Percentiles rank a stretch among this genome's conserved stretches.
These are phyloP conservation scores for Fusarium sterilihyphosum DNA, from an alignment of 2,329 filamentous ascomycete species.

Conservation along the genomic window DNA sequence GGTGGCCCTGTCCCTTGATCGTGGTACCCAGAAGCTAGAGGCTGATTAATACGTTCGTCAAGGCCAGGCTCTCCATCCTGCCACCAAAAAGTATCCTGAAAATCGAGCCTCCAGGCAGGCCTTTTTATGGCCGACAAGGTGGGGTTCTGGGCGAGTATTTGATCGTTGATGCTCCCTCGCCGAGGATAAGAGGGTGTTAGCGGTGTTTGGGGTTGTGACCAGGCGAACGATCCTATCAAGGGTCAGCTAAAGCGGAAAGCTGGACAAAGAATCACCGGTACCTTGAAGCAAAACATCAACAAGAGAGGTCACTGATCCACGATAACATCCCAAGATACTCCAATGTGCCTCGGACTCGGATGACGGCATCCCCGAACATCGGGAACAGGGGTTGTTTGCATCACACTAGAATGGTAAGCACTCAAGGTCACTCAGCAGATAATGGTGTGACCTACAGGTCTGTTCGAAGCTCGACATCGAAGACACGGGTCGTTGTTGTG, in stretches of 20 bases:
- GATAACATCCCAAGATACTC: constrained; percentile 61
- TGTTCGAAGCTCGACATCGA: constrained; percentile 59
- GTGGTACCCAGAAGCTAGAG: constrained; percentile 10
- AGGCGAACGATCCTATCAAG: constrained; percentile 56
- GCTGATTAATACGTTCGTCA: constrained; percentile 32
- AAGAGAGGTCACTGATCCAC: constrained; percentile 58
- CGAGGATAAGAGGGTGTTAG: constrained; percentile 60
- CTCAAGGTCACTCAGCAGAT: not conserved
- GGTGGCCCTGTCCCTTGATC: constrained; percentile 57
- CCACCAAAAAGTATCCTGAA: constrained; percentile 68
- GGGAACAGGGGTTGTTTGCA: constrained; percentile 58
- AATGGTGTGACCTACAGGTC: constrained; percentile 52
- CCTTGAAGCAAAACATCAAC: constrained; percentile 62
- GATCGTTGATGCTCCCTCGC: constrained; percentile 62
- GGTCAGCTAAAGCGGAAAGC: constrained; percentile 14
- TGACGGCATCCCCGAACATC: constrained; percentile 53
- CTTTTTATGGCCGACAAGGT: constrained; percentile 52
- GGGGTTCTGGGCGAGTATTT: constrained; percentile 58
- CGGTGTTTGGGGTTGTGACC: constrained; percentile 60
- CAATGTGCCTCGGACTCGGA: constrained; percentile 57
- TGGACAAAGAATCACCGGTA: constrained; percentile 42
- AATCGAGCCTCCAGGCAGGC: constrained; percentile 60
- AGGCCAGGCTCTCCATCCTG: constrained; percentile 57
- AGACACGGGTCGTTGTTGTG: constrained; percentile 61
- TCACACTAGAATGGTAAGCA: constrained; percentile 57